Evolutionary conservation across 73 alveolate genomes (phyloP).

Genomic region (Uronychia binucleata): DNA sequence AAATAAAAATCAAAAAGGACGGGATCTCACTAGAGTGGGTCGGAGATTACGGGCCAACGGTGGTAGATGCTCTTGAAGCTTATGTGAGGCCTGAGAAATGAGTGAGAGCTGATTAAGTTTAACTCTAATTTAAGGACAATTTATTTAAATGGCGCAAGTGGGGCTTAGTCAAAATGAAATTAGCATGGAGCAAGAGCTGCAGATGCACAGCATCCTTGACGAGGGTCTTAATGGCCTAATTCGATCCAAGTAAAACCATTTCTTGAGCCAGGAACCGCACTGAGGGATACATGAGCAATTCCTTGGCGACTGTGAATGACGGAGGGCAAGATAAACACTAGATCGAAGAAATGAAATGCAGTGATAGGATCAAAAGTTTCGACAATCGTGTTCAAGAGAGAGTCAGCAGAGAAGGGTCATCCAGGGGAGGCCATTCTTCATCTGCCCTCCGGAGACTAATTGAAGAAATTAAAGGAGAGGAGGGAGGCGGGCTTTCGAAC

Average conservation of each 20-base stretch:
- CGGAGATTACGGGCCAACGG: background rate
- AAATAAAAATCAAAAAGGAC: background rate
- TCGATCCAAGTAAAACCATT: background rate
- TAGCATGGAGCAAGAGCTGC: background rate
- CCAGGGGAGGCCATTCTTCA: background rate
- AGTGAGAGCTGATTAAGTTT: background rate
- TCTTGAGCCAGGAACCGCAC: no score
- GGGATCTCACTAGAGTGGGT: background rate
- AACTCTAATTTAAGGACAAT: background rate
- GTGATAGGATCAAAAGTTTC: background rate
- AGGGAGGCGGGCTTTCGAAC: conserved; percentile 2
- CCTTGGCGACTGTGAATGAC: background rate
- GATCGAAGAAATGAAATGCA: no score
- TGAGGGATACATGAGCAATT: background rate
- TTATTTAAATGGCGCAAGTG: background rate
- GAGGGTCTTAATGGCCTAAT: background rate
- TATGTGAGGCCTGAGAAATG: background rate
- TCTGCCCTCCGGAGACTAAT: background rate
- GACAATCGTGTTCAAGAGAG: background rate
- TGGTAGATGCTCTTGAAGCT: background rate
- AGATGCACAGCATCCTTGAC: background rate
- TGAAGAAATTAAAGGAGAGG: background rate
- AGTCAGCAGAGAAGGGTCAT: background rate
- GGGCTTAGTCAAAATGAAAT: no score
- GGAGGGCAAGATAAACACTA: no score